These are phyloP conservation scores for Exophiala alcalophila DNA, from an alignment of 2,329 filamentous ascomycete genomes.

Conservation along the genomic window DNA sequence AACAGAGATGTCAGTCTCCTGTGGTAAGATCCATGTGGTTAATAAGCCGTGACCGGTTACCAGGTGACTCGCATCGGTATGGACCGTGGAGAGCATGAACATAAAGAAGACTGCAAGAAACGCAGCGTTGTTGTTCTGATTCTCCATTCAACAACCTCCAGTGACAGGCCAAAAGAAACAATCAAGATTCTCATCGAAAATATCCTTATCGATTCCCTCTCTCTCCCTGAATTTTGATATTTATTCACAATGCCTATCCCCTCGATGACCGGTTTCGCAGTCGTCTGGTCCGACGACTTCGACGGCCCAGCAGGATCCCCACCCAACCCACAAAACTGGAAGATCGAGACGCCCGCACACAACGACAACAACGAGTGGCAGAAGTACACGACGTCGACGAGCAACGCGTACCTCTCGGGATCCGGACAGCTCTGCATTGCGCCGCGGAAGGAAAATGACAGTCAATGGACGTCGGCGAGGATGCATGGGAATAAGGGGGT, in stretches of 20 bases:
- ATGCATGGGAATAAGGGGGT: background rate
- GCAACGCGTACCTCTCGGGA: background rate
- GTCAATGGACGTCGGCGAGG: slow-evolving; percentile 2
- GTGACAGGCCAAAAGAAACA: no score
- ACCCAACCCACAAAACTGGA: background rate
- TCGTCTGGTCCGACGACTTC: slow-evolving; percentile 1
- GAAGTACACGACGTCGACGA: background rate
- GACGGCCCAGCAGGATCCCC: slow-evolving; percentile 1
- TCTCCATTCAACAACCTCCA: no score
- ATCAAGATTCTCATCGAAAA: no score
- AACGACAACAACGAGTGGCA: background rate
- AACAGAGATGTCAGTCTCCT: no score
- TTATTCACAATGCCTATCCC: background rate
- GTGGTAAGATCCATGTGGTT: no score
- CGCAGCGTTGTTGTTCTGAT: no score
- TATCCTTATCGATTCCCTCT: no score
- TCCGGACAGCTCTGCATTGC: background rate
- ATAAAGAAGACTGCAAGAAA: no score
- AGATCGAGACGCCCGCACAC: background rate
- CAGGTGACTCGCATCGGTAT: no score
- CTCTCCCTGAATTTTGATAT: no score
- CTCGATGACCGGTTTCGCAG: background rate
- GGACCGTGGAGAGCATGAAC: no score
- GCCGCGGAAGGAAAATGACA: background rate
- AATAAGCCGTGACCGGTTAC: no score